phyloP scores from a whole-genome alignment of 179 eudicot genomes.

The Actinidia arguta region DNA sequence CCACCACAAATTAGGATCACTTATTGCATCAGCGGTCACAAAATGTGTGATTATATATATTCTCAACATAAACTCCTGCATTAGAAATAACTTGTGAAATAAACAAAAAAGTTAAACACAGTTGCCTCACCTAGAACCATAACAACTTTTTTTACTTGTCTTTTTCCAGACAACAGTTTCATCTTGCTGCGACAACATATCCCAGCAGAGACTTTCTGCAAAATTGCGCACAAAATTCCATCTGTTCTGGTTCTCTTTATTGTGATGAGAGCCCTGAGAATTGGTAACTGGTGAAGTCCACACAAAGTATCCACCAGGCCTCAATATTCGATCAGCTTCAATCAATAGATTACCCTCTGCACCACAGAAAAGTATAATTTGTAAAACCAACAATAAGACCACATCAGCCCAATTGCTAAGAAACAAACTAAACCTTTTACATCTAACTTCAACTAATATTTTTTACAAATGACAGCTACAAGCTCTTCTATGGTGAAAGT shows the following conservation, averaged over 20 bases:
- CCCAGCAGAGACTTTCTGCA: conserved; percentile 85
- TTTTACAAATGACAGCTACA: background rate
- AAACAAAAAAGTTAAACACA: background rate
- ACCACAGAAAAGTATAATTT: conserved; percentile 20
- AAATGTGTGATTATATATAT: background rate
- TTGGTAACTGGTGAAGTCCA: conserved; percentile 96
- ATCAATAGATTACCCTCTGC: conserved; percentile 85
- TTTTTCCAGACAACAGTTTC: conserved; percentile 98
- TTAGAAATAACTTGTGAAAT: conserved; percentile 8
- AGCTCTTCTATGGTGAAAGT: background rate
- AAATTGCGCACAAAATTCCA: conserved; percentile 73
- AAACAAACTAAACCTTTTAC: background rate
- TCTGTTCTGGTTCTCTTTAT: conserved; percentile 77
- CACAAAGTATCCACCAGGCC: conserved; percentile 99
- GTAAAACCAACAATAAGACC: background rate
- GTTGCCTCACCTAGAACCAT: conserved; percentile 70
- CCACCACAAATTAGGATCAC: conserved; percentile 21
- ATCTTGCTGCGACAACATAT: conserved; percentile 94
- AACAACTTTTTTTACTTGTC: conserved; percentile 74
- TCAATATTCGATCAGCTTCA: conserved; percentile 90
- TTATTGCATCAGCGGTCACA: background rate
- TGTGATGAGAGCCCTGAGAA: conserved; percentile 58
- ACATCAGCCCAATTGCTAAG: background rate
- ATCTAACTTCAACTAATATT: background rate
- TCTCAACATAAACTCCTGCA: conserved; percentile 3